Percentiles rank a stretch among this genome's conserved stretches.
Evolutionary conservation across 2,329 filamentous ascomycete genomes (phyloP).

Genomic region (Fonsecaea multimorphosa): DNA sequence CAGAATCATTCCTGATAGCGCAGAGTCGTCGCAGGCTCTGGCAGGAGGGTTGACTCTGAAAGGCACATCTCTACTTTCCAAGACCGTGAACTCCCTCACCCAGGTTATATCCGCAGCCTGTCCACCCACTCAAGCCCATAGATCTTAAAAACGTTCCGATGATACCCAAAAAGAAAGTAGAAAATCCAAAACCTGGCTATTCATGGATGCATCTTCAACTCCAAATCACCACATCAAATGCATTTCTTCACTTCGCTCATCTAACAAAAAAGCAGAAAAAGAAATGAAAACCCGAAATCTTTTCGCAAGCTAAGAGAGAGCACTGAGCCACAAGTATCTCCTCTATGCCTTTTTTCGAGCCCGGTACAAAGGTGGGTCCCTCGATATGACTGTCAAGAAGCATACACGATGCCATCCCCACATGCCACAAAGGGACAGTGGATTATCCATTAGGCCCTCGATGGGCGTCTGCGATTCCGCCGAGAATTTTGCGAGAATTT

Average conservation of each 20-base stretch:
- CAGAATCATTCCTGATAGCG: not conserved
- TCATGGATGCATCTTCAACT: not conserved
- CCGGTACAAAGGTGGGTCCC: not conserved
- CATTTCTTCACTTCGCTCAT: slow-evolving; percentile 7
- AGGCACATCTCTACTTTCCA: not conserved
- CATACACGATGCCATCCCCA: not conserved
- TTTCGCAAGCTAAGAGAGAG: slow-evolving; percentile 1
- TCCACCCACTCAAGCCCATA: not conserved
- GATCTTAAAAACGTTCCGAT: not conserved
- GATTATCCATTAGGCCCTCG: not conserved
- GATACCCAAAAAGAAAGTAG: not conserved
- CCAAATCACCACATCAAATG: not conserved
- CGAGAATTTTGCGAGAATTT: not conserved
- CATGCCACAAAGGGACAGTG: not conserved
- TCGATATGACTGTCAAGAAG: not conserved
- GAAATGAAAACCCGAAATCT: not conserved
- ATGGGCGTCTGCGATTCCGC: not conserved
- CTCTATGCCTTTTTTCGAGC: not conserved
- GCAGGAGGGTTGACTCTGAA: not conserved
- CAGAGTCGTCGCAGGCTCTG: not conserved
- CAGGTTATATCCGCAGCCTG: not conserved
- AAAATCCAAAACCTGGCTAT: not conserved
- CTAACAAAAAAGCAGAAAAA: not conserved
- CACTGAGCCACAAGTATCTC: not conserved
- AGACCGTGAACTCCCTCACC: not conserved